Conservation (phyloP, 2,329 filamentous ascomycete species). For the Sclerotinia nivalis region DNA sequence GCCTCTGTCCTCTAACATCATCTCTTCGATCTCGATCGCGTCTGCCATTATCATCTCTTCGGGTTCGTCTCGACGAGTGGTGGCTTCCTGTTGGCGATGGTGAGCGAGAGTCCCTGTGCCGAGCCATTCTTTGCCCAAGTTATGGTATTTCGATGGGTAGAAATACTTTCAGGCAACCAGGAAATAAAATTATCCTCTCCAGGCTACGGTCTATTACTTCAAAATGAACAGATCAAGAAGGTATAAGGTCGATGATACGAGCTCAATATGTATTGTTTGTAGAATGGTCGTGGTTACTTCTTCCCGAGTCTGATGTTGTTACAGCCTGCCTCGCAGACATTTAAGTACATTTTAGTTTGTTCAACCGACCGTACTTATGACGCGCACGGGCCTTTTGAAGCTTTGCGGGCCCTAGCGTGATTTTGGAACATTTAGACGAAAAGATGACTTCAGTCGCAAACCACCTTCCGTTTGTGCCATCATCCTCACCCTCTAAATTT, state of each 20-base stretch:
- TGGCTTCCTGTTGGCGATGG: slow-evolving; percentile 91
- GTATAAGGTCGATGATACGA: not conserved
- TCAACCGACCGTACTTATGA: not conserved
- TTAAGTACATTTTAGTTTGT: not conserved
- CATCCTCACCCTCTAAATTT: slow-evolving; percentile 12
- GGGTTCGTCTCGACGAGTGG: slow-evolving; percentile 61
- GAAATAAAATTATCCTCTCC: not conserved
- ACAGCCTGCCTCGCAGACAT: not conserved
- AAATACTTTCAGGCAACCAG: slow-evolving; percentile 47
- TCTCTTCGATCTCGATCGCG: slow-evolving; percentile 53
- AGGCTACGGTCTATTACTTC: not conserved
- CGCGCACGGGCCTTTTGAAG: not conserved
- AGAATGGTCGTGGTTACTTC: not conserved
- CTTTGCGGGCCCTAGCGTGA: not conserved
- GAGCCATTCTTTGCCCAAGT: slow-evolving; percentile 54
- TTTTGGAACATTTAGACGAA: slow-evolving; percentile 16
- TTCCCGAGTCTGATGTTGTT: not conserved
- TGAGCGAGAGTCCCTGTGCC: slow-evolving; percentile 71
- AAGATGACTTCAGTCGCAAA: not conserved
- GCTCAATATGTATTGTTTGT: not conserved
- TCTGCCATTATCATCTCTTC: slow-evolving; percentile 52
- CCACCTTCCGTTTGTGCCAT: not conserved
- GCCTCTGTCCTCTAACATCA: slow-evolving; percentile 51
- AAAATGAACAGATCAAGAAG: not conserved
- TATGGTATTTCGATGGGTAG: slow-evolving; percentile 39